Conservation (phyloP, 2,329 filamentous ascomycete species). For the Fusarium torreyae region DNA sequence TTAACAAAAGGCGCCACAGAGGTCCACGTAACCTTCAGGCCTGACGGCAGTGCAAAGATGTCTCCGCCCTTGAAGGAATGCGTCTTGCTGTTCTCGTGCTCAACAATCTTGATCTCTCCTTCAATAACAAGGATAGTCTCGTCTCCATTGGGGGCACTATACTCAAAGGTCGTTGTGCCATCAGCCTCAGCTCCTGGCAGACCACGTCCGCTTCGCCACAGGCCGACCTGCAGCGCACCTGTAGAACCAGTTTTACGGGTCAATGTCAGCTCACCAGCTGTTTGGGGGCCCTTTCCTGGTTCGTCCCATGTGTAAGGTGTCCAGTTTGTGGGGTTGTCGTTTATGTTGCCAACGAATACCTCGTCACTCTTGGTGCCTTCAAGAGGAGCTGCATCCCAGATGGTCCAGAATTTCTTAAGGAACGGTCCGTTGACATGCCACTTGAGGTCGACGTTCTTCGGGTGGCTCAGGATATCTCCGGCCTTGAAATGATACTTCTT, state of each 20-base stretch:
- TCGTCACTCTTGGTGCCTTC: constrained; percentile 1
- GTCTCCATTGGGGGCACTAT: background rate
- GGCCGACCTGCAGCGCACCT: background rate
- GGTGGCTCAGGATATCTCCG: constrained; percentile 1
- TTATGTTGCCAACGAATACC: constrained; percentile 1
- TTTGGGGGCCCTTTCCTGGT: constrained; percentile 1
- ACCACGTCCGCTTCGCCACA: background rate
- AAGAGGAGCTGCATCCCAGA: constrained; percentile 2
- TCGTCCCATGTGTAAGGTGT: constrained; percentile 1
- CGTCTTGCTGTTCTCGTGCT: background rate
- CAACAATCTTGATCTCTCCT: constrained; percentile 6
- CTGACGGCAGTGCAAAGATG: constrained; percentile 5
- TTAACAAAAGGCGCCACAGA: constrained; percentile 1
- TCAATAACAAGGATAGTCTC: constrained; percentile 1
- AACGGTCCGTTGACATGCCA: constrained; percentile 5
- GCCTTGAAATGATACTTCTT: constrained; percentile 4
- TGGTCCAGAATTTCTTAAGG: constrained; percentile 5
- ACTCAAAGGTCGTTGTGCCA: background rate
- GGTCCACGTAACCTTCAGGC: constrained; percentile 3
- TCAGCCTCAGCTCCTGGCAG: background rate
- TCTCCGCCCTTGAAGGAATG: constrained; percentile 4
- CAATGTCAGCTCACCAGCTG: background rate
- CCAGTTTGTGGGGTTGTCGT: constrained; percentile 2
- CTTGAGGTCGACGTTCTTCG: constrained; percentile 4
- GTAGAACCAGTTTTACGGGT: background rate